phyloP scores from a whole-genome alignment of 768 basidiomycete genomes.

The Lentinula boryana region DNA sequence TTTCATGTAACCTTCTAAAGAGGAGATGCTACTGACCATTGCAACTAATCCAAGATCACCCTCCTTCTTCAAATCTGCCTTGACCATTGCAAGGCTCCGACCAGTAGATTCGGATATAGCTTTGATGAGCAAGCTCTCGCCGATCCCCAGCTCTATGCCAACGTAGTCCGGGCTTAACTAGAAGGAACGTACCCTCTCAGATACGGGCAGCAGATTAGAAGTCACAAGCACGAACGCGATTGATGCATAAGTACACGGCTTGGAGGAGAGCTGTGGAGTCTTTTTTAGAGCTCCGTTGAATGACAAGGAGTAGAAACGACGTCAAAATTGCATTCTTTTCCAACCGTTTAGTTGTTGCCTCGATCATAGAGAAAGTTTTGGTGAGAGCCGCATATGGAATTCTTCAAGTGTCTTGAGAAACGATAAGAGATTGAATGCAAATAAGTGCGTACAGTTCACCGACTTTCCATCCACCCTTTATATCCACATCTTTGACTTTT shows the following conservation, averaged over 20 bases:
- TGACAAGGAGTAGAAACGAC: conserved; percentile 83
- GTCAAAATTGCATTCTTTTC: conserved; percentile 91
- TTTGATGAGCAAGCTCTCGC: conserved; percentile 90
- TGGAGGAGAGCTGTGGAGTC: conserved; percentile 77
- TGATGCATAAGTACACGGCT: conserved; percentile 94
- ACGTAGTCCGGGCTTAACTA: conserved; percentile 94
- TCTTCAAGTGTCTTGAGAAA: conserved; percentile 30
- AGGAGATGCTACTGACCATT: conserved; percentile 50
- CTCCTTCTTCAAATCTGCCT: conserved; percentile 88
- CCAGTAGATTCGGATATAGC: conserved; percentile 95
- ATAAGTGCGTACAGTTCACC: conserved; percentile 66
- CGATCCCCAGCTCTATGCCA: conserved; percentile 93
- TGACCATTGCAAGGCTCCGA: conserved; percentile 75
- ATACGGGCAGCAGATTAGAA: background rate
- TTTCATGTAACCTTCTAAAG: background rate
- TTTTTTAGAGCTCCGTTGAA: conserved; percentile 73
- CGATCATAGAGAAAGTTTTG: conserved; percentile 83
- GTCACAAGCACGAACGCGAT: conserved; percentile 54
- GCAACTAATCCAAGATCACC: conserved; percentile 96
- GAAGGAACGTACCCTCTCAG: background rate
- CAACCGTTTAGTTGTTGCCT: conserved; percentile 90
- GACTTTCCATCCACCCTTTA: conserved; percentile 76
- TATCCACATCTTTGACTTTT: conserved; percentile 62
- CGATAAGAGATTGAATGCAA: background rate
- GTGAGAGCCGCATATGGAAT: conserved; percentile 93